Percentiles rank a stretch among this genome's conserved stretches.
Evolutionary conservation across 2,329 filamentous ascomycete species (phyloP).

Genomic region (Diaporthe ilicicola): DNA sequence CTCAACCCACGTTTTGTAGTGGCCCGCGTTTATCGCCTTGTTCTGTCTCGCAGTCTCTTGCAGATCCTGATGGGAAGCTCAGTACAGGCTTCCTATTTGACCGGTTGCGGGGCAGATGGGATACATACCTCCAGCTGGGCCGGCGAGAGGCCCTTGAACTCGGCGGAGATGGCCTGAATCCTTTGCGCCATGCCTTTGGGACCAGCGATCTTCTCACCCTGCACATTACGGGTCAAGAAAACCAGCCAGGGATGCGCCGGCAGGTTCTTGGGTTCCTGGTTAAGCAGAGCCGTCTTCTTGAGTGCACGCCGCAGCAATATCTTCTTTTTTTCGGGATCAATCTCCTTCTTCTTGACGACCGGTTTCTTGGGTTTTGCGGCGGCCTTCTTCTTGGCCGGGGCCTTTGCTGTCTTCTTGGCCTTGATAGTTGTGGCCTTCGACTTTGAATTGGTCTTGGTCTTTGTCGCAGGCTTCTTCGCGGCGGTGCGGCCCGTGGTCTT

Average conservation of each 20-base stretch:
- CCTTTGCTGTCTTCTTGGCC: constrained; percentile 40
- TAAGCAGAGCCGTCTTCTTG: constrained; percentile 52
- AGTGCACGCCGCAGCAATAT: constrained; percentile 46
- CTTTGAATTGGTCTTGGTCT: constrained; percentile 35
- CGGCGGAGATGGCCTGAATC: constrained; percentile 41
- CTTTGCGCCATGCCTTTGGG: constrained; percentile 24
- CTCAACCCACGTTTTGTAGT: constrained; percentile 59
- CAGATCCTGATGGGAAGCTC: constrained; percentile 46
- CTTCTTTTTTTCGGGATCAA: constrained; percentile 49
- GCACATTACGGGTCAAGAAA: constrained; percentile 45
- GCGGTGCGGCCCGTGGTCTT: constrained; percentile 29
- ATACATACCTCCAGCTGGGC: constrained; percentile 54
- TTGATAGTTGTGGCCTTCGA: constrained; percentile 31
- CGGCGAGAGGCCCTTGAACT: constrained; percentile 51
- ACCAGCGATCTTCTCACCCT: constrained; percentile 34
- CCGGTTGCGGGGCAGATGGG: neutral
- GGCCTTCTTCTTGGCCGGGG: constrained; percentile 28
- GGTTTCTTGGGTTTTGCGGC: constrained; percentile 35
- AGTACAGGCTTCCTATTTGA: neutral
- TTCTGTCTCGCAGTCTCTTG: constrained; percentile 48
- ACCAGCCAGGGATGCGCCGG: constrained; percentile 47
- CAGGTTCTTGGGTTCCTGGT: constrained; percentile 45
- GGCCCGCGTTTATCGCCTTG: constrained; percentile 48
- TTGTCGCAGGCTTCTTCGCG: constrained; percentile 38
- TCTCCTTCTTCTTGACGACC: constrained; percentile 40